Evolutionary conservation across 2,329 filamentous ascomycete species (phyloP).

Genomic region (Fusarium sterilihyphosum): DNA sequence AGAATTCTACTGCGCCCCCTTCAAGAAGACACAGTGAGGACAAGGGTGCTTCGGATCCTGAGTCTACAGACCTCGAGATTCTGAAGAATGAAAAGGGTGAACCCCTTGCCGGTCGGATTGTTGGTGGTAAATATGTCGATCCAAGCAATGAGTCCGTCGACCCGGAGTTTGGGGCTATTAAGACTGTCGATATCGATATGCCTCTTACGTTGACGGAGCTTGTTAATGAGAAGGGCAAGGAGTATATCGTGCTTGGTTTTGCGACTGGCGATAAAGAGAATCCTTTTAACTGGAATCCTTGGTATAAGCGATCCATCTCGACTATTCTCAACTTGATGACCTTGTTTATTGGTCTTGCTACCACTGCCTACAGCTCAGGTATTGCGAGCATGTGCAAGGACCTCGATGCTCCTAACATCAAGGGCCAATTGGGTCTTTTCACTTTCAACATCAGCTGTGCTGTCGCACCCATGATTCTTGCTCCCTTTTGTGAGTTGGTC

Average conservation of each 20-base stretch:
- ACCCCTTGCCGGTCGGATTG: conserved; percentile 26
- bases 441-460: conserved; percentile 39
- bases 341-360: conserved; percentile 35
- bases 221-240: conserved; percentile 30
- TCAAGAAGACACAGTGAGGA: conserved; percentile 11
- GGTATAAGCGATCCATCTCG: conserved; percentile 37
- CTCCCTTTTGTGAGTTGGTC: conserved; percentile 34
- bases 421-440: conserved; percentile 35
- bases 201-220: conserved; percentile 32
- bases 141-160: conserved; percentile 23
- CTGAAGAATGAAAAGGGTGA: conserved; percentile 29
- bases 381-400: conserved; percentile 32
- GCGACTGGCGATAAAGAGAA: conserved; percentile 37
- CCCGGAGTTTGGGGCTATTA: conserved; percentile 30
- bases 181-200: conserved; percentile 34
- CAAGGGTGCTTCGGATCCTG: conserved; percentile 25
- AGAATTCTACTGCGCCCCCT: conserved; percentile 5
- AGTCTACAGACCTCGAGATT: conserved; percentile 25
- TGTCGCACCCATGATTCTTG: conserved; percentile 31
- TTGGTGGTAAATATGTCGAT: conserved; percentile 35
- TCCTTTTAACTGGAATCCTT: conserved; percentile 38
- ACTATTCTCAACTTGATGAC: conserved; percentile 40
- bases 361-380: conserved; percentile 35
- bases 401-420: conserved; percentile 27
- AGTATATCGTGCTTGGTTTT: conserved; percentile 35